phyloP scores from a whole-genome alignment of 2,329 filamentous ascomycete genomes.

The Stenocarpella maydis region DNA sequence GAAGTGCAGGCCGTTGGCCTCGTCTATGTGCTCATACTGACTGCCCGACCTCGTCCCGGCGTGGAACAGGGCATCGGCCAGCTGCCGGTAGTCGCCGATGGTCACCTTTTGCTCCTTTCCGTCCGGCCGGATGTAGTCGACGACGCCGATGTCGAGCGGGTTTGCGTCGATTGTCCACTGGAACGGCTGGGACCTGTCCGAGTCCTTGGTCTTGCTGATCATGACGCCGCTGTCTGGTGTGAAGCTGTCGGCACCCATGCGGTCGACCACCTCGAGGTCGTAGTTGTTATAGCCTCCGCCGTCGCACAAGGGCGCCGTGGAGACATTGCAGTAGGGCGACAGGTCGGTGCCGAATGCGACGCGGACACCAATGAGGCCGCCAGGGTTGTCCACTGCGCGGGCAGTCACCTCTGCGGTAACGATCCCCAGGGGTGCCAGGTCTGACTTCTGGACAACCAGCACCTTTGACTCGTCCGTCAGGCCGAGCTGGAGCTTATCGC shows the following conservation, averaged over 20 bases:
- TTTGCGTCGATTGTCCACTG: slow-evolving; percentile 65
- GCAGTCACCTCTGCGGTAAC: slow-evolving; percentile 57
- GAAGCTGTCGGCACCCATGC: slow-evolving; percentile 63
- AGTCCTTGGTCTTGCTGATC: slow-evolving; percentile 61
- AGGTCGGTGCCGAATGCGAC: slow-evolving; percentile 55
- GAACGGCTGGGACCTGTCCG: slow-evolving; percentile 52
- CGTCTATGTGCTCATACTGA: slow-evolving; percentile 57
- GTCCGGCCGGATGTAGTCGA: slow-evolving; percentile 59
- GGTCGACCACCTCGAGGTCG: slow-evolving; percentile 61
- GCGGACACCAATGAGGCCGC: slow-evolving; percentile 55
- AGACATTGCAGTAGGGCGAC: slow-evolving; percentile 52
- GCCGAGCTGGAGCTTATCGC: slow-evolving; percentile 61
- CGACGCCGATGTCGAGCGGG: slow-evolving; percentile 58
- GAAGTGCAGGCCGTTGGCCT: slow-evolving; percentile 57
- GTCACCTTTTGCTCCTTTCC: slow-evolving; percentile 56
- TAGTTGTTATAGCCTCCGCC: slow-evolving; percentile 60
- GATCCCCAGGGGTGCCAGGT: slow-evolving; percentile 52
- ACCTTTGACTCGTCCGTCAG: slow-evolving; percentile 54
- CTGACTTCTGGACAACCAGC: slow-evolving; percentile 53
- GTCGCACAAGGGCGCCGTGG: slow-evolving; percentile 57
- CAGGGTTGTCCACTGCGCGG: slow-evolving; percentile 52
- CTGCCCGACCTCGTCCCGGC: slow-evolving; percentile 60
- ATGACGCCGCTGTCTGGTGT: slow-evolving; percentile 60
- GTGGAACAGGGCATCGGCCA: slow-evolving; percentile 63
- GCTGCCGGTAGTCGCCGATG: slow-evolving; percentile 61